phyloP scores from a whole-genome alignment of 2,329 filamentous ascomycete genomes.

The Phoma herbarum region DNA sequence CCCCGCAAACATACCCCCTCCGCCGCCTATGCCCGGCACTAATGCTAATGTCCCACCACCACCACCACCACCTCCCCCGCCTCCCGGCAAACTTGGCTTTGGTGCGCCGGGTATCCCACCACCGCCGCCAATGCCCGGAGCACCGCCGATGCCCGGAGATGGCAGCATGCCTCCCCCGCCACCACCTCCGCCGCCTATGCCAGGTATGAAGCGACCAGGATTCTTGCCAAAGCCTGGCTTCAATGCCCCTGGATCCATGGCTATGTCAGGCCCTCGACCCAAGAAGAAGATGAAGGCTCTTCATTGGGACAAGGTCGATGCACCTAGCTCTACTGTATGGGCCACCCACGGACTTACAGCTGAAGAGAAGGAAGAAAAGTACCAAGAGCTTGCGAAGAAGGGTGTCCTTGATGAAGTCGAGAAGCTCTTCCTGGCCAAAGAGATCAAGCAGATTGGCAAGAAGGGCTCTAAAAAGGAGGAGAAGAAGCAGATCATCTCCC shows the following conservation, averaged over 20 bases:
- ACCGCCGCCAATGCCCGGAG: slow-evolving; percentile 60
- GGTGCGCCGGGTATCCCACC: slow-evolving; percentile 54
- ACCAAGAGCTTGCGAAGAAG: slow-evolving; percentile 89
- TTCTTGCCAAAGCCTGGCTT: slow-evolving; percentile 74
- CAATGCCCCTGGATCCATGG: slow-evolving; percentile 65
- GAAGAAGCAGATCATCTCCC: slow-evolving; percentile 96
- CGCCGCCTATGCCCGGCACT: slow-evolving; percentile 59
- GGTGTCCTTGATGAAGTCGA: slow-evolving; percentile 98
- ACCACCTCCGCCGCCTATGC: slow-evolving; percentile 68
- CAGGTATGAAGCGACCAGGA: slow-evolving; percentile 68
- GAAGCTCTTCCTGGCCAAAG: slow-evolving; percentile 96
- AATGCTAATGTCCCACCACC: slow-evolving; percentile 55
- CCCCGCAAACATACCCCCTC: slow-evolving; percentile 51
- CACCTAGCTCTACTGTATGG: slow-evolving; percentile 91
- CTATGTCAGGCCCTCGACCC: slow-evolving; percentile 81
- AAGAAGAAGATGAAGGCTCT: slow-evolving; percentile 99
- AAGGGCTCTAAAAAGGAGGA: slow-evolving; percentile 80
- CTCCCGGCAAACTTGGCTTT: slow-evolving; percentile 56
- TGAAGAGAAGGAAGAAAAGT: slow-evolving; percentile 93
- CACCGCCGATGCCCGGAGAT: slow-evolving; percentile 59
- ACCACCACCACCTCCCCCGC: slow-evolving; percentile 60
- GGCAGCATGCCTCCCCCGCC: slow-evolving; percentile 60
- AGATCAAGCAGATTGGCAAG: slow-evolving; percentile 86
- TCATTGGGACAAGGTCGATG: slow-evolving; percentile 99
- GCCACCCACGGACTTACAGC: slow-evolving; percentile 84